Conservation (phyloP, 176 grass and related monocot species). For the Ensete ventricosum region DNA sequence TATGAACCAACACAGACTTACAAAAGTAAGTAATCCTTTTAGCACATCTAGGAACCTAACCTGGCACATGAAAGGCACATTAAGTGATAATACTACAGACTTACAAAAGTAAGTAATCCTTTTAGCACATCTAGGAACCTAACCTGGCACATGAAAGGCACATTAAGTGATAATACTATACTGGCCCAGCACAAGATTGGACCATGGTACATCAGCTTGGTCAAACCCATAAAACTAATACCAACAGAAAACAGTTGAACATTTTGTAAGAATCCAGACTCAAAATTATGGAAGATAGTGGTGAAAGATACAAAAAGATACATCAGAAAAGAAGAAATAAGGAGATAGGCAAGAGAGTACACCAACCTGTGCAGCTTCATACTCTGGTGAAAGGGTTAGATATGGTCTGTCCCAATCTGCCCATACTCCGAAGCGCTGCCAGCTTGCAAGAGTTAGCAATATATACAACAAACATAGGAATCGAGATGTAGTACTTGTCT, state of each 20-base stretch:
- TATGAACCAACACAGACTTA: neutral
- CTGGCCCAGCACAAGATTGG: neutral
- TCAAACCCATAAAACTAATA: neutral
- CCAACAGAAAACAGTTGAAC: neutral
- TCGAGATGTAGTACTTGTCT: neutral
- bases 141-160: neutral
- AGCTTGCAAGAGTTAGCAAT: constrained; percentile 11
- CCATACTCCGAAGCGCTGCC: constrained; percentile 82
- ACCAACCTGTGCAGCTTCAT: constrained; percentile 95
- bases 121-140: too few species aligned
- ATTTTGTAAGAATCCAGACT: too few species aligned
- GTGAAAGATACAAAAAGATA: neutral
- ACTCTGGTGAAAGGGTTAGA: constrained; percentile 80
- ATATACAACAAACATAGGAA: constrained; percentile 3
- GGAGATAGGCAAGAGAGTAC: constrained; percentile 3
- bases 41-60: too few species aligned
- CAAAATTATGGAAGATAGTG: too few species aligned
- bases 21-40: too few species aligned
- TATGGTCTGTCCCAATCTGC: constrained; percentile 94
- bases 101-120: neutral
- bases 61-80: neutral
- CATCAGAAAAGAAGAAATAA: constrained; percentile 20
- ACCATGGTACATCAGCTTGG: neutral
- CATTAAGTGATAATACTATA: neutral
- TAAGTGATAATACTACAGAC: neutral